Conservation (phyloP, 164 flowering plant genomes). For the Echeveria elegans region DNA sequence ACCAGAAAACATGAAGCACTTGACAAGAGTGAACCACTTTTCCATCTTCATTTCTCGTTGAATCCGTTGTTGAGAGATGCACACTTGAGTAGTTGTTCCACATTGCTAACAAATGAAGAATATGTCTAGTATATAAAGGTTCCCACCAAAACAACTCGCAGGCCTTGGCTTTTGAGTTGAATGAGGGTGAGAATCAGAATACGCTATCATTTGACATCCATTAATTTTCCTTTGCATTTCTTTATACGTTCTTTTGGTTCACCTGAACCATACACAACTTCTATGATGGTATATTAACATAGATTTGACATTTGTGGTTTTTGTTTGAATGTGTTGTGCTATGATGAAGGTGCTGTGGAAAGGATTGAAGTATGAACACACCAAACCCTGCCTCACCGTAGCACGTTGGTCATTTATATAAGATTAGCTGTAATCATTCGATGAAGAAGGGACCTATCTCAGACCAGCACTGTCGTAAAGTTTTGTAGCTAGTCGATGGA, state of each 20-base stretch:
- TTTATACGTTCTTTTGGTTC: not conserved
- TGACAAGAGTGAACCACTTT: not conserved
- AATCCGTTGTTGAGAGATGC: too few relatives aligned
- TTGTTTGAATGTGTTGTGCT: not conserved
- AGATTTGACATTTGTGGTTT: not conserved
- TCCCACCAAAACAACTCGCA: too few relatives aligned
- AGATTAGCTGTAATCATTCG: not conserved
- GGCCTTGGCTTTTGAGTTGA: too few relatives aligned
- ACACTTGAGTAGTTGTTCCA: too few relatives aligned
- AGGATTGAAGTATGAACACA: constrained; percentile 11
- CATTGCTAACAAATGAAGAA: too few relatives aligned
- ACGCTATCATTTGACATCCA: too few relatives aligned
- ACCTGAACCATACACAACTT: not conserved
- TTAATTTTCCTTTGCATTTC: not conserved
- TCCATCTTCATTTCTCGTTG: too few relatives aligned
- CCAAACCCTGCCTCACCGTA: not conserved
- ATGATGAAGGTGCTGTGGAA: constrained; percentile 31
- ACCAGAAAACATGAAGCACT: too few relatives aligned
- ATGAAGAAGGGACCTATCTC: not conserved
- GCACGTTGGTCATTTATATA: not conserved
- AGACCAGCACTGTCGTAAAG: not conserved
- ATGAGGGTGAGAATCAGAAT: too few relatives aligned
- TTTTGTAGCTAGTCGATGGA: not conserved
- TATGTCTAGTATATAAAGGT: too few relatives aligned
- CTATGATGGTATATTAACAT: not conserved